phyloP scores from a whole-genome alignment of 2,329 filamentous ascomycete species.

The Botrytis galanthina region DNA sequence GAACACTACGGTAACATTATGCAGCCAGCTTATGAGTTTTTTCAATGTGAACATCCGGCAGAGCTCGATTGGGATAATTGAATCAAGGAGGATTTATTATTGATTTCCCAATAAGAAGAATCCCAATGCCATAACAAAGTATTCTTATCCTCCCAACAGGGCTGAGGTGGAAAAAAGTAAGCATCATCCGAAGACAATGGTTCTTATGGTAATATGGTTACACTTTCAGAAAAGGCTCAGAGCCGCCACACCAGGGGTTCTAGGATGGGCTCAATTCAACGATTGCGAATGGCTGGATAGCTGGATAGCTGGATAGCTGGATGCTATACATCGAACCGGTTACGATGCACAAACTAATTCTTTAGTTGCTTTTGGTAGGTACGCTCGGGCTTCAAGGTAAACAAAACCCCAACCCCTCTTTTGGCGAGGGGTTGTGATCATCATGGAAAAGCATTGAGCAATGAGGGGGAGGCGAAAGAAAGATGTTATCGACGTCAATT shows the following conservation, averaged over 20 bases:
- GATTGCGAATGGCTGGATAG: not conserved
- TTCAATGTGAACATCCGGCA: not conserved
- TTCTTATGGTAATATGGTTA: not conserved
- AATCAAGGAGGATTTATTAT: not conserved
- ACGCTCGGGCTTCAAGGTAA: not conserved
- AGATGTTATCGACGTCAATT: not conserved
- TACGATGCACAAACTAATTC: not conserved
- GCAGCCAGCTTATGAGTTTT: slow-evolving; percentile 1
- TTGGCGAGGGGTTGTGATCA: not conserved
- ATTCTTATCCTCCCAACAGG: not conserved
- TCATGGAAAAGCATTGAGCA: slow-evolving; percentile 5
- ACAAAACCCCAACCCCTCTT: slow-evolving; percentile 6
- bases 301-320: not conserved
- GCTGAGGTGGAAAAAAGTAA: slow-evolving; percentile 5
- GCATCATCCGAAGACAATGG: not conserved
- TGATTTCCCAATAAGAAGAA: not conserved
- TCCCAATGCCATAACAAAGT: not conserved
- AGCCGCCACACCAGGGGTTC: not conserved
- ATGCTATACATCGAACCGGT: not conserved
- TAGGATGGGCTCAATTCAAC: not conserved
- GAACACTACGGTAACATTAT: not conserved
- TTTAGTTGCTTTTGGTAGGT: not conserved
- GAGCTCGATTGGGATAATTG: not conserved
- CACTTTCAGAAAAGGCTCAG: not conserved
- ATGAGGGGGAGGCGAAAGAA: slow-evolving; percentile 11